Evolutionary conservation across 2,329 filamentous ascomycete species (phyloP).

Genomic region (Alternaria rosae): DNA sequence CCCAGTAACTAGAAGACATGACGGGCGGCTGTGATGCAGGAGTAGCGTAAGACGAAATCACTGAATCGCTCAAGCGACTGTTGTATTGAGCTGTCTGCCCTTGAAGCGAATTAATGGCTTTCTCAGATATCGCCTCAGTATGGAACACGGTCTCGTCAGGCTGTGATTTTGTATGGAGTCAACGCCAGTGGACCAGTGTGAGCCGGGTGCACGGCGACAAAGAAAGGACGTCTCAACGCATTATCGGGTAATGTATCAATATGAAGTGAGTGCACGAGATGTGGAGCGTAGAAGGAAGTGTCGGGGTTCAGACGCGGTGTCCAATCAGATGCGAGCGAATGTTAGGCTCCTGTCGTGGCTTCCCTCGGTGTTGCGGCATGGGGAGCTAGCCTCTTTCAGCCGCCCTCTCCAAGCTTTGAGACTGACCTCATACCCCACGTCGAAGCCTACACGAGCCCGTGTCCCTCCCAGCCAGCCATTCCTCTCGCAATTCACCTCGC

Average conservation of each 20-base stretch:
- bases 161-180: background rate
- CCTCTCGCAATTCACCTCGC: constrained; percentile 30
- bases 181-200: background rate
- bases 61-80: background rate
- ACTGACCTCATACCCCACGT: constrained; percentile 43
- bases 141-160: background rate
- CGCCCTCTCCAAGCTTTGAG: constrained; percentile 25
- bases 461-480: constrained; percentile 26
- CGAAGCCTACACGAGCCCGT: constrained; percentile 28
- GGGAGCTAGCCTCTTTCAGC: constrained; percentile 35
- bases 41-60: background rate
- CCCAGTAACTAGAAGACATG: constrained; percentile 98
- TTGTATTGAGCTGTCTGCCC: fast-evolving
- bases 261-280: background rate
- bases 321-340: constrained; percentile 30
- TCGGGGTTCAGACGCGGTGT: background rate
- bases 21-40: background rate
- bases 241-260: background rate
- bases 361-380: constrained; percentile 22
- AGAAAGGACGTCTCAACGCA: background rate
- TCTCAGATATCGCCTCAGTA: background rate
- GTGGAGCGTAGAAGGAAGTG: background rate
- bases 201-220: background rate
- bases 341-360: constrained; percentile 15
- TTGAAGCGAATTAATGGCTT: background rate